Evolutionary conservation across 192 early-diverging fungal species (phyloP).

Genomic region (Dissophora ornata): DNA sequence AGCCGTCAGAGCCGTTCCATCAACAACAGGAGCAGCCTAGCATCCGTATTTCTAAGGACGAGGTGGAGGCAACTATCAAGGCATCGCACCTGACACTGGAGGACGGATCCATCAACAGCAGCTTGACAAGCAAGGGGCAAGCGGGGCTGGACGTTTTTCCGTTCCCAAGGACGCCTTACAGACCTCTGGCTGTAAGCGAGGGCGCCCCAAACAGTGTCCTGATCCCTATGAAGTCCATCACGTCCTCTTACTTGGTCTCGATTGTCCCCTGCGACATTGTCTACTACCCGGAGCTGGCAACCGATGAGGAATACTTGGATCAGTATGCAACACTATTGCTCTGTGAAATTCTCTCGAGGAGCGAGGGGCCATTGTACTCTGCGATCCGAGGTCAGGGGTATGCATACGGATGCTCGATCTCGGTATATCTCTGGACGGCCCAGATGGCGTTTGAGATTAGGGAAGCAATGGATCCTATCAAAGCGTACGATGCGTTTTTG

Average conservation of each 20-base stretch:
- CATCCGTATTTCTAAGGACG: slow-evolving; percentile 31
- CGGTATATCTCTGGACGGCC: slow-evolving; percentile 66
- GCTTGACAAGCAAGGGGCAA: background rate
- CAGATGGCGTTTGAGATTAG: slow-evolving; percentile 54
- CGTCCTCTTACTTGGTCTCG: slow-evolving; percentile 57
- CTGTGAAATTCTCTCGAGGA: slow-evolving; percentile 73
- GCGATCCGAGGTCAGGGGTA: slow-evolving; percentile 80
- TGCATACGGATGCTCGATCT: slow-evolving; percentile 77
- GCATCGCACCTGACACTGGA: slow-evolving; percentile 37
- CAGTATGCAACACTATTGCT: slow-evolving; percentile 69
- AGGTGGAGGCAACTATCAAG: slow-evolving; percentile 34
- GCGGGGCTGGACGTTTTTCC: slow-evolving; percentile 55
- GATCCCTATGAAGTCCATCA: slow-evolving; percentile 59
- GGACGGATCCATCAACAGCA: slow-evolving; percentile 8
- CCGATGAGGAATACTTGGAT: slow-evolving; percentile 57
- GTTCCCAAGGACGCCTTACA: slow-evolving; percentile 51
- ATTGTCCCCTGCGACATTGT: slow-evolving; percentile 59
- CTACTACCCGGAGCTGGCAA: slow-evolving; percentile 48
- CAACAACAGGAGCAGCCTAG: slow-evolving; percentile 48
- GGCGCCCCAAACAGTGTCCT: slow-evolving; percentile 56
- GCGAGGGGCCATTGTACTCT: slow-evolving; percentile 82
- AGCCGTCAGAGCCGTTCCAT: slow-evolving; percentile 50
- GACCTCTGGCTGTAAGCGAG: slow-evolving; percentile 43
- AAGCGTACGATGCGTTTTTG: slow-evolving; percentile 53
- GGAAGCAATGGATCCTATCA: slow-evolving; percentile 47